phyloP scores from a whole-genome alignment of 1,284 basidiomycete species.

The Trametes polyzona region DNA sequence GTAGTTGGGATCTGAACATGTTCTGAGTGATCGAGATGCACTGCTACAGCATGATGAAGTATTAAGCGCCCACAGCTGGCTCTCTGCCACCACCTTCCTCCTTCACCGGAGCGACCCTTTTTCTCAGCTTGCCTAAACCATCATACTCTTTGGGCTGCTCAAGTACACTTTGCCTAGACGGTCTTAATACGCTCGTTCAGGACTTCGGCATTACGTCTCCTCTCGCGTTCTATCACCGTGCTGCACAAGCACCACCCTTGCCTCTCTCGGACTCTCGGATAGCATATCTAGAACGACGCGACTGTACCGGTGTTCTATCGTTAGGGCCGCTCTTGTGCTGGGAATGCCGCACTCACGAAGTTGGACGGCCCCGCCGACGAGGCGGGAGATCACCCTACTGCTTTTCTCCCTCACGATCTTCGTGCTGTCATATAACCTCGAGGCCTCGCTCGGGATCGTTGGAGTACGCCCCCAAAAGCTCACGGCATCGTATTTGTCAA shows the following conservation, averaged over 20 bases:
- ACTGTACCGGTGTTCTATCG: neutral
- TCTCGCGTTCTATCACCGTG: constrained; percentile 10
- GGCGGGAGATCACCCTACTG: constrained; percentile 65
- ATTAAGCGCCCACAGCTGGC: constrained; percentile 9
- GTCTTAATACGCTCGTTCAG: constrained; percentile 1
- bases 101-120: neutral
- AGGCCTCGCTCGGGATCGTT: constrained; percentile 54
- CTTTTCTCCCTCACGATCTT: constrained; percentile 64
- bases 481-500: constrained; percentile 31
- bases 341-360: constrained; percentile 42
- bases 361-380: constrained; percentile 63
- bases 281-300: neutral
- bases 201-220: constrained; percentile 1
- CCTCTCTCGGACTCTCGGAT: constrained; percentile 5
- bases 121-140: neutral
- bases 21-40: constrained; percentile 4
- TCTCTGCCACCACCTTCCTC: neutral
- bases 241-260: constrained; percentile 6
- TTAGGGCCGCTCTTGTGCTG: neutral
- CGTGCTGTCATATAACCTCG: constrained; percentile 68
- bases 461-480: constrained; percentile 45
- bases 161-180: constrained; percentile 6
- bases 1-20: neutral
- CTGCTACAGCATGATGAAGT: neutral
- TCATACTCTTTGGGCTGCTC: neutral